These are phyloP conservation scores for Hirsutella rhossiliensis DNA, from an alignment of 2,329 filamentous ascomycete genomes.

Conservation along the genomic window DNA sequence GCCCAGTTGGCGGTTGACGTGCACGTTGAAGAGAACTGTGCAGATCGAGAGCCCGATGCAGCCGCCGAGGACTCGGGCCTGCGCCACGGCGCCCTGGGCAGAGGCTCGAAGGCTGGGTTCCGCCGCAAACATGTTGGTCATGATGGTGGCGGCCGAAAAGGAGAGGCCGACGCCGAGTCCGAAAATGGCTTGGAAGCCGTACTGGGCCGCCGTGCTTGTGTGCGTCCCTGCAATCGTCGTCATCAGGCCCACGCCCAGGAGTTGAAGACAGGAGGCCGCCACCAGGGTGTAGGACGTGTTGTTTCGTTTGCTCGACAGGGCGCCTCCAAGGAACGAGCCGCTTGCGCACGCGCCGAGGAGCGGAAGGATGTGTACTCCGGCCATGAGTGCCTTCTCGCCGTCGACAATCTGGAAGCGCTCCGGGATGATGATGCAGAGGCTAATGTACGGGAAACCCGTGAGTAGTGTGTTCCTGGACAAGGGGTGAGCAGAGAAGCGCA, in stretches of 20 bases:
- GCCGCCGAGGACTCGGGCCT: constrained; percentile 47
- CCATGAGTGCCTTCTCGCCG: constrained; percentile 36
- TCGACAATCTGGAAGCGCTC: constrained; percentile 50
- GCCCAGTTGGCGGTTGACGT: constrained; percentile 25
- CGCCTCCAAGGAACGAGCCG: constrained; percentile 43
- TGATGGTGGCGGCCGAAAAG: constrained; percentile 44
- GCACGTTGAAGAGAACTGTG: constrained; percentile 43
- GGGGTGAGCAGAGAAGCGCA: too few species aligned
- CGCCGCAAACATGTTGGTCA: constrained; percentile 40
- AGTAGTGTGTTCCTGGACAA: constrained; percentile 38
- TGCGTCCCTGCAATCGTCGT: constrained; percentile 24
- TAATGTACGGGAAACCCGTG: constrained; percentile 44
- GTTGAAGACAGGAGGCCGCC: constrained; percentile 35
- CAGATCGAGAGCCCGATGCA: constrained; percentile 46
- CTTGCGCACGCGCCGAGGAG: constrained; percentile 44
- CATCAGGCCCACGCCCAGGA: constrained; percentile 39
- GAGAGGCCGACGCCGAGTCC: constrained; percentile 48
- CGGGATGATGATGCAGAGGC: constrained; percentile 45
- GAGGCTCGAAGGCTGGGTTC: constrained; percentile 38
- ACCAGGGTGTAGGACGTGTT: constrained; percentile 40
- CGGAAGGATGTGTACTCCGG: constrained; percentile 45
- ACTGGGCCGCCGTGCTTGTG: constrained; percentile 27
- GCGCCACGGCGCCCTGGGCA: constrained; percentile 47
- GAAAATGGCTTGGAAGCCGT: constrained; percentile 43
- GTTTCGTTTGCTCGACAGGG: constrained; percentile 40